Conservation (phyloP, 2,329 filamentous ascomycete species). For the Sclerotiophoma versabilis region DNA sequence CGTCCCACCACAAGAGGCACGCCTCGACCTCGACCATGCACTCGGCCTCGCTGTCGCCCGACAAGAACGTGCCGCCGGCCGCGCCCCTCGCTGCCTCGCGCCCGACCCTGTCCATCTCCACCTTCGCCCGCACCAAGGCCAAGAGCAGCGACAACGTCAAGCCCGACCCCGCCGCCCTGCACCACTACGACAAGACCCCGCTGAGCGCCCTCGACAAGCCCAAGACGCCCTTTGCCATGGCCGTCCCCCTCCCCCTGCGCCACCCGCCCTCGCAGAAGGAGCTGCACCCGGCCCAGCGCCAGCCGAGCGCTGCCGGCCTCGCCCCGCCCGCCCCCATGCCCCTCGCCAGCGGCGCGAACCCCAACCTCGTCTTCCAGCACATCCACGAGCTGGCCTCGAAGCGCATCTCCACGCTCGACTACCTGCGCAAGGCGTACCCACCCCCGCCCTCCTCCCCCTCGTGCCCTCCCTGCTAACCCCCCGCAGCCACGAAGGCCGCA, state of each 20-base stretch:
- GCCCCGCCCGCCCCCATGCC: conserved; percentile 38
- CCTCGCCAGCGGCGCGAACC: conserved; percentile 52
- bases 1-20: conserved; percentile 40
- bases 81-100: conserved; percentile 31
- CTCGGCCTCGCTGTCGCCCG: conserved; percentile 45
- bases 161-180: conserved; percentile 20
- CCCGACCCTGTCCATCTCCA: conserved; percentile 49
- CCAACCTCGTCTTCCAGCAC: conserved; percentile 66
- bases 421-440: conserved; percentile 83
- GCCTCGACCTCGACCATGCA: conserved; percentile 43
- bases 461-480: conserved; percentile 11
- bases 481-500: conserved; percentile 87
- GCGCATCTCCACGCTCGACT: conserved; percentile 91
- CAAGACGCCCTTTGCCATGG: conserved; percentile 45
- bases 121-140: conserved; percentile 46
- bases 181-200: conserved; percentile 41
- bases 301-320: conserved; percentile 31
- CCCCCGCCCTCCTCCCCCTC: not conserved
- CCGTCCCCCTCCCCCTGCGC: conserved; percentile 33
- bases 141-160: conserved; percentile 47
- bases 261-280: conserved; percentile 41
- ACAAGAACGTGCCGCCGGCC: conserved; percentile 35
- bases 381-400: conserved; percentile 89
- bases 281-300: conserved; percentile 28
- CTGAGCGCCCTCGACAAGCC: conserved; percentile 44